Percentiles rank a stretch among this genome's conserved stretches.
Evolutionary conservation across 2,329 filamentous ascomycete species (phyloP).

Genomic region (Penicillium palitans): DNA sequence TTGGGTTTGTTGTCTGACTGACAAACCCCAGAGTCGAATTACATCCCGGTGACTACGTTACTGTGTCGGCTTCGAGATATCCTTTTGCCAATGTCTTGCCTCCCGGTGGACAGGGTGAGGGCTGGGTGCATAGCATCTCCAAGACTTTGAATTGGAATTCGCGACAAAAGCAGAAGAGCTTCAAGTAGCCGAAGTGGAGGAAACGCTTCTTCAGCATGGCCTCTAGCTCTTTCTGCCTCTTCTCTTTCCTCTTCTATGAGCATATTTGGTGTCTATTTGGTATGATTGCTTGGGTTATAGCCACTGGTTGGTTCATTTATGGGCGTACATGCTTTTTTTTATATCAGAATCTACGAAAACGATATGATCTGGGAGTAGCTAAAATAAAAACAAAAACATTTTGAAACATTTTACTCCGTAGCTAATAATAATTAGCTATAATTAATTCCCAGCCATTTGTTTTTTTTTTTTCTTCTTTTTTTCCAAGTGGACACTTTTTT

Average conservation of each 20-base stretch:
- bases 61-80: constrained; percentile 53
- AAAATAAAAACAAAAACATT: neutral
- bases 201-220: neutral
- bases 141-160: constrained; percentile 55
- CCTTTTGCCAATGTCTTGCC: constrained; percentile 54
- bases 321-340: constrained; percentile 4
- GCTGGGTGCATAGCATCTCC: constrained; percentile 54
- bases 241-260: neutral
- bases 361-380: neutral
- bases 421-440: neutral
- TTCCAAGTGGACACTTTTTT: constrained; percentile 10
- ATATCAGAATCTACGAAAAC: neutral
- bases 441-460: neutral
- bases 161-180: constrained; percentile 48
- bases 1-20: constrained; percentile 15
- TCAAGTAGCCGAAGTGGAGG: constrained; percentile 20
- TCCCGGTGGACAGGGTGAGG: constrained; percentile 45
- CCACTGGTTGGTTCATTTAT: constrained; percentile 13
- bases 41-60: constrained; percentile 53
- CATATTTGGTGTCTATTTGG: neutral
- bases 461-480: neutral
- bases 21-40: constrained; percentile 44
- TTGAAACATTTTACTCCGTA: neutral
- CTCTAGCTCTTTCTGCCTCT: neutral
- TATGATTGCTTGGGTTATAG: constrained; percentile 1